These are phyloP conservation scores for Populus ilicifolia DNA, from an alignment of 345 rosid genomes.

Conservation along the genomic window DNA sequence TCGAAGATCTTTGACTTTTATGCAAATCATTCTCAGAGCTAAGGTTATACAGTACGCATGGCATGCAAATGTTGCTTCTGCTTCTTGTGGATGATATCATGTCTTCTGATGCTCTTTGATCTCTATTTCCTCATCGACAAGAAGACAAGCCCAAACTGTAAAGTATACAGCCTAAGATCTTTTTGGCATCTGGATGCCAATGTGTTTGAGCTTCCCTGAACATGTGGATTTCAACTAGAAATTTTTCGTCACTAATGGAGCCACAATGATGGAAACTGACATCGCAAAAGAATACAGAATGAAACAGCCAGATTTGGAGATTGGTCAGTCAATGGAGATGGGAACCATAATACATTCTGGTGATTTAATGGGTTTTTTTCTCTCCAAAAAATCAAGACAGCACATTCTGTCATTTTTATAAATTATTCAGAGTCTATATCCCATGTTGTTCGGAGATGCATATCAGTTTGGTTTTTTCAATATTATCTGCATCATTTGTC, in stretches of 20 bases:
- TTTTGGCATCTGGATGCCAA: not conserved
- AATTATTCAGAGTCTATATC: no score
- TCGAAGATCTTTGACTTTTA: not conserved
- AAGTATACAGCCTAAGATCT: not conserved
- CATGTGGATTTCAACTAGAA: conserved; percentile 1
- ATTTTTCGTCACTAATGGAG: conserved; percentile 16
- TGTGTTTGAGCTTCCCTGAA: not conserved
- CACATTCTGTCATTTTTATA: no score
- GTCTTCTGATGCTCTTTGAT: no score
- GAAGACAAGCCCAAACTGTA: conserved; percentile 17
- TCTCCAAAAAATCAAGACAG: no score
- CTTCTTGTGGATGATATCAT: not conserved
- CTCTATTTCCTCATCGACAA: not conserved
- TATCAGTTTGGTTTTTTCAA: not conserved
- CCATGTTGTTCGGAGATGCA: no score
- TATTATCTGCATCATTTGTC: not conserved
- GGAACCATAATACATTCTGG: conserved; percentile 16
- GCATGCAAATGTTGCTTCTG: not conserved
- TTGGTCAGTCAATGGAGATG: conserved; percentile 13
- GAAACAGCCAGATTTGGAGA: conserved; percentile 11
- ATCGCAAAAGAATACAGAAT: conserved; percentile 6
- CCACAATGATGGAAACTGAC: conserved; percentile 8
- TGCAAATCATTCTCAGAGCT: not conserved
- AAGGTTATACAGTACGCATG: not conserved
- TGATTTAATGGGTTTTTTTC: conserved; percentile 1